Conservation (phyloP, 208 protist genomes). For the Acanthamoeba castellanii region DNA sequence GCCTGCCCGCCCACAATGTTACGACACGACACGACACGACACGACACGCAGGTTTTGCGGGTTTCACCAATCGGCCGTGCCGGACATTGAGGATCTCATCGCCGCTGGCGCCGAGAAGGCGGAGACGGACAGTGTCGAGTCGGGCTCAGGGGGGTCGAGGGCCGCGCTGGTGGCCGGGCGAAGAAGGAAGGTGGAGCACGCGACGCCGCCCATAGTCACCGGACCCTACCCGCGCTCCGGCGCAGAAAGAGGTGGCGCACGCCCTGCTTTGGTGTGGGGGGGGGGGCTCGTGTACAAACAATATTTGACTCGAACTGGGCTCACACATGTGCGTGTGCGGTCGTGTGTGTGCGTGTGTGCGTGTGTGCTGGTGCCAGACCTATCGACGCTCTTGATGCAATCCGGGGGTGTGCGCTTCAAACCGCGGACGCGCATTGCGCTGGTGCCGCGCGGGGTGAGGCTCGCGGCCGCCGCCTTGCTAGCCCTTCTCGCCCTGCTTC, state of each 20-base stretch:
- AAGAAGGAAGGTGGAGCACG: background rate
- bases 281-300: too few species aligned
- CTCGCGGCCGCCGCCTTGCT: background rate
- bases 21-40: background rate
- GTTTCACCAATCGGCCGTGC: background rate
- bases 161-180: background rate
- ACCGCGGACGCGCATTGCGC: background rate
- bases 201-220: conserved; percentile 10
- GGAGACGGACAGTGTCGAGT: background rate
- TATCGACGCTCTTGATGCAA: background rate
- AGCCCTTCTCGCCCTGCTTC: background rate
- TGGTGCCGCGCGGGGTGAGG: background rate
- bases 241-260: background rate
- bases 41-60: conserved; percentile 14
- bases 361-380: background rate
- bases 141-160: background rate
- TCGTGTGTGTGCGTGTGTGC: background rate
- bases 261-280: too few species aligned
- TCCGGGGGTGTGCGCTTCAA: background rate
- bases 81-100: conserved; percentile 35
- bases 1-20: too few species aligned
- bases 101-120: background rate
- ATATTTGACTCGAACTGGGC: too few species aligned
- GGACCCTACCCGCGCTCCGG: background rate
- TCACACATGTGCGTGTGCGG: background rate